Evolutionary conservation across 2,329 filamentous ascomycete genomes (phyloP), one percentile per base, ranked within the genome.

Genomic region (Botryotinia convoluta): DNA sequence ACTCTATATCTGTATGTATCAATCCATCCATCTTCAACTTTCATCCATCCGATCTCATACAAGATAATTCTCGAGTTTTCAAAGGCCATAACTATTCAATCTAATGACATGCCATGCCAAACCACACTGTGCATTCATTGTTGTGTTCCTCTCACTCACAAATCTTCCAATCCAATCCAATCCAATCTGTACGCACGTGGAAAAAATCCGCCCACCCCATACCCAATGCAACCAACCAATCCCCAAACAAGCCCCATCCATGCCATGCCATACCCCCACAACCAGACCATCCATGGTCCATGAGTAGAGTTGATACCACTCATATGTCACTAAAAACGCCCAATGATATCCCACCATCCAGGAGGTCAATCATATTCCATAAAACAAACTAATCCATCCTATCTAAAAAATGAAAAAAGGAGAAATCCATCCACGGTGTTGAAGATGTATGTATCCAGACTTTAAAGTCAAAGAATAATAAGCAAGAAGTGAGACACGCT

Each of bases 301-400:
- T 69, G 32, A 44, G 39, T 42, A 54, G 12, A 51, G 42, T 67
- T 54, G 44, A 48, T 57, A 60, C 51, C 32, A 72, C 54, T 69
- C 71, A 72, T 39, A 26, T 35, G 45, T 60, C 63, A 72, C 18
- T 57, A 29, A 51, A 69, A 72, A 72, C 71, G 63, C 71, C 71
- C 71, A 39, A 72, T 57, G 26, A 57, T 29, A 29, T 45, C 32
- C 35, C 51, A 39, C 32, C 32, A 62, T 60, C 39, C 62, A 8
- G 22, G 22, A 39, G 26, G 12, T 12, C 22, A 48, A 62, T 37
- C 69, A 65, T 57, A 54, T 68, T 57, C 48, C 35, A 64, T 64
- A 32, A 37, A 57, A 29, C n/a, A 57, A 57, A 57, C 51, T 57
- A 32, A 51, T 54, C 42, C 22, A 71, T 71, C 69, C 57, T 61